phyloP scores from a whole-genome alignment of 495 filamentous ascomycete species.

The Amphirosellinia nigrospora region DNA sequence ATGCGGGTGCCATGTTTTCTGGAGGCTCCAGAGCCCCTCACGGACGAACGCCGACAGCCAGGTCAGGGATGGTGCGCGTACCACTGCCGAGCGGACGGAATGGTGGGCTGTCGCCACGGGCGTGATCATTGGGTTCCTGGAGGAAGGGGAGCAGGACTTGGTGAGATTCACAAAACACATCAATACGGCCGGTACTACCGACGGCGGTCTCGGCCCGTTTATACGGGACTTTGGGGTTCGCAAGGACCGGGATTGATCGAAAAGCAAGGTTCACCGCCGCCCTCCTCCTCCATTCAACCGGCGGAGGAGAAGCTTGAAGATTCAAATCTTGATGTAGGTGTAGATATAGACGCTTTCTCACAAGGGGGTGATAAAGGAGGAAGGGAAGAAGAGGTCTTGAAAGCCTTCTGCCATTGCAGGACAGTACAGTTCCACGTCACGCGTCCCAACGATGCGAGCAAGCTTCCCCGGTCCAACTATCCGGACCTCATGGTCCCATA shows the following conservation, averaged over 20 bases:
- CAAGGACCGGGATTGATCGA: conserved; percentile 26
- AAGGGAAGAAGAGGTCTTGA: conserved; percentile 31
- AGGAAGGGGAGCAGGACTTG: conserved; percentile 12
- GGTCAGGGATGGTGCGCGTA: conserved; percentile 21
- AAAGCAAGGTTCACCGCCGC: conserved; percentile 16
- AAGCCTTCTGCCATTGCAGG: conserved; percentile 51
- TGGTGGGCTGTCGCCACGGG: conserved; percentile 47
- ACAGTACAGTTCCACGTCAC: conserved; percentile 49
- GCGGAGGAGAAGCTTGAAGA: not conserved
- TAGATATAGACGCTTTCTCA: not conserved
- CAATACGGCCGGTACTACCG: conserved; percentile 55
- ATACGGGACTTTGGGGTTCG: conserved; percentile 38
- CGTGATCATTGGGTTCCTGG: conserved; percentile 27
- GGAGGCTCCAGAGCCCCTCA: conserved; percentile 1
- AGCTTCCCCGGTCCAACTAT: conserved; percentile 36
- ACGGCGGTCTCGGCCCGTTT: conserved; percentile 65
- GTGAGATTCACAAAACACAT: conserved; percentile 53
- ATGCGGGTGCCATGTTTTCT: conserved; percentile 71
- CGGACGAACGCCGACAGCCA: conserved; percentile 12
- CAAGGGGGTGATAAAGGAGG: not conserved
- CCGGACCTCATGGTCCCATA: conserved; percentile 45
- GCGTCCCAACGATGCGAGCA: conserved; percentile 41
- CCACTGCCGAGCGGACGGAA: conserved; percentile 34
- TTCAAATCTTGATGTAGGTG: not conserved
- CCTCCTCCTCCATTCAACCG: not conserved